A percentile compares a stretch with the other conserved stretches of the same genome.
Evolutionary conservation across 2,329 filamentous ascomycete genomes (phyloP).

Genomic region (Aureobasidium vineae): DNA sequence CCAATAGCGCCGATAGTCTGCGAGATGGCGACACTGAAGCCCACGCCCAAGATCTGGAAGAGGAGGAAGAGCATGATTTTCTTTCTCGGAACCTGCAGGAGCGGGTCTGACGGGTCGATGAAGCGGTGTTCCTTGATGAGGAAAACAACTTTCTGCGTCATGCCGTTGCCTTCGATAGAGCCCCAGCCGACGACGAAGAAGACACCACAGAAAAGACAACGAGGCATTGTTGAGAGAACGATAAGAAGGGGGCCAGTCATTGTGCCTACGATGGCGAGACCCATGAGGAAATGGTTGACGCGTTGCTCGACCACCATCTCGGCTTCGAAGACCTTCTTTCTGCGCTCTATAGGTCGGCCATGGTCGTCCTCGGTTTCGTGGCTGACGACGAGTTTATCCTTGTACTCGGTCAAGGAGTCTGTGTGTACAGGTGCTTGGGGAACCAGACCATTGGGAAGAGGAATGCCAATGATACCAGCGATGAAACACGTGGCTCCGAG

Average conservation of each 20-base stretch:
- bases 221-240: conserved; percentile 55
- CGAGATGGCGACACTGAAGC: conserved; percentile 56
- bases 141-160: conserved; percentile 53
- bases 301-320: conserved; percentile 57
- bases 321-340: conserved; percentile 46
- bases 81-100: conserved; percentile 46
- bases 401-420: conserved; percentile 48
- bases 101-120: conserved; percentile 49
- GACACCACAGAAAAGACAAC: conserved; percentile 55
- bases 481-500: conserved; percentile 57
- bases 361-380: conserved; percentile 48
- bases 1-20: conserved; percentile 61
- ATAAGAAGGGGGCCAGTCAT: conserved; percentile 57
- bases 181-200: conserved; percentile 59
- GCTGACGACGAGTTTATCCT: conserved; percentile 44
- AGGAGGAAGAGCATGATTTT: conserved; percentile 53
- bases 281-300: conserved; percentile 56
- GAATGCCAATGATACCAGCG: conserved; percentile 56
- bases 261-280: conserved; percentile 54
- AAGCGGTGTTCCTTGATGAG: conserved; percentile 50
- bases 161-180: conserved; percentile 54
- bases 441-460: conserved; percentile 59
- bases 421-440: conserved; percentile 61
- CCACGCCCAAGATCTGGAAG: conserved; percentile 54
- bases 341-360: conserved; percentile 44